These are phyloP conservation scores for Basipetospora chlamydospora DNA, from an alignment of 2,329 filamentous ascomycete genomes.

Conservation along the genomic window DNA sequence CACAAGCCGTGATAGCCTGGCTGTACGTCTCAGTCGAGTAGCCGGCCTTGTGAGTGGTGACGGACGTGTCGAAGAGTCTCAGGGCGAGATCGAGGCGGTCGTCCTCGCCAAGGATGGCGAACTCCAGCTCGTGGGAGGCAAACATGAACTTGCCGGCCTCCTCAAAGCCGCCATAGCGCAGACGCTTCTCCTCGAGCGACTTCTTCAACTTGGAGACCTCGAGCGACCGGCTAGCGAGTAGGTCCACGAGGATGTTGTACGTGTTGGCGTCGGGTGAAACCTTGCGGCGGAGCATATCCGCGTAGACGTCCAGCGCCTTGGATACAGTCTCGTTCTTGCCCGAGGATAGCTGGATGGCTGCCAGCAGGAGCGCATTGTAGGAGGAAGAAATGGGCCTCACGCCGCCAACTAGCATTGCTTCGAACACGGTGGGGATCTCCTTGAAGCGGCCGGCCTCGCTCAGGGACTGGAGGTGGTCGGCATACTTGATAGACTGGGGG, in stretches of 20 bases:
- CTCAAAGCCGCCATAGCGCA: constrained; percentile 73
- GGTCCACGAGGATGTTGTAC: constrained; percentile 72
- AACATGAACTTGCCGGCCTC: constrained; percentile 78
- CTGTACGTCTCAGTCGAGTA: constrained; percentile 78
- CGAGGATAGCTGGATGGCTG: constrained; percentile 67
- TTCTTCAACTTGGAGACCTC: constrained; percentile 63
- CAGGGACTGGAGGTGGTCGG: constrained; percentile 64
- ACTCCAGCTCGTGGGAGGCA: constrained; percentile 73
- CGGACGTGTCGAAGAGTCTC: constrained; percentile 69
- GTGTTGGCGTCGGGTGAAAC: constrained; percentile 72
- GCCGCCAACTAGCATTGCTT: constrained; percentile 72
- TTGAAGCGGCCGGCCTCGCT: constrained; percentile 59
- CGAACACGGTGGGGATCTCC: constrained; percentile 82
- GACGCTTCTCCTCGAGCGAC: constrained; percentile 63
- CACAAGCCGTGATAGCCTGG: constrained; percentile 74
- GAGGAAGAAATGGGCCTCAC: constrained; percentile 67
- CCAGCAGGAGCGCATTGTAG: constrained; percentile 83
- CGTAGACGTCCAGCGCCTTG: constrained; percentile 87
- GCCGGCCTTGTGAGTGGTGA: constrained; percentile 42
- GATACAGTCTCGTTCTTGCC: constrained; percentile 74
- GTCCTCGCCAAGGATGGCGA: constrained; percentile 74
- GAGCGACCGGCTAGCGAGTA: constrained; percentile 67
- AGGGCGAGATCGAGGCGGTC: constrained; percentile 75
- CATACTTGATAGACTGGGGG: constrained; percentile 54
- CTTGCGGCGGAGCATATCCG: constrained; percentile 83